Percentiles rank a stretch among this genome's conserved stretches.
Conservation (phyloP, 2,329 filamentous ascomycete species). For the Pseudodiploospora longispora region DNA sequence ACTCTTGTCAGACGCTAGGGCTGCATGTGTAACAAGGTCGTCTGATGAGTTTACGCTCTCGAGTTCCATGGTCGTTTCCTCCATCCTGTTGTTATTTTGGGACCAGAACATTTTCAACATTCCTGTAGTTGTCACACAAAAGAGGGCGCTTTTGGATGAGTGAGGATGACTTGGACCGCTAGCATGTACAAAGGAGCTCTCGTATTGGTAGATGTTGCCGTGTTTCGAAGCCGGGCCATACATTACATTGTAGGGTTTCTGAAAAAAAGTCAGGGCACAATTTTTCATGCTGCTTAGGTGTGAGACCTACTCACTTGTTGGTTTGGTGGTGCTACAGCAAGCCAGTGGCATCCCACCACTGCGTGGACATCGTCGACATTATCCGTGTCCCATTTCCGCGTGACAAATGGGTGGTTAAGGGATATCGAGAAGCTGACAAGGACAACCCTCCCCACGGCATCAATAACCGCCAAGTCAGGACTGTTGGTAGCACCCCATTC, state of each 20-base stretch:
- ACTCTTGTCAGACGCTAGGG: constrained; percentile 69
- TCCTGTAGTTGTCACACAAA: constrained; percentile 70
- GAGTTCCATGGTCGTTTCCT: constrained; percentile 65
- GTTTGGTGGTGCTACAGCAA: constrained; percentile 49
- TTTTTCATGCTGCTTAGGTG: no score
- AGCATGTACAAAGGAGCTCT: constrained; percentile 55
- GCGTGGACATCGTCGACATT: constrained; percentile 65
- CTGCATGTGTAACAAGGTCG: constrained; percentile 72
- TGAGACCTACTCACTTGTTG: constrained; percentile 23
- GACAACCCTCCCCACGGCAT: constrained; percentile 68
- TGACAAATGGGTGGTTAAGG: constrained; percentile 62
- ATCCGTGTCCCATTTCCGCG: constrained; percentile 58
- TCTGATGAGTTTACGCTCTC: constrained; percentile 65
- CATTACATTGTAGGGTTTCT: constrained; percentile 37
- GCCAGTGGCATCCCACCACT: constrained; percentile 81
- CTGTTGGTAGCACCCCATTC: constrained; percentile 68
- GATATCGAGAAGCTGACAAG: constrained; percentile 64
- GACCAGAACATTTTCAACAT: constrained; percentile 69
- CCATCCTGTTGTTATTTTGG: constrained; percentile 63
- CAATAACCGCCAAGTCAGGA: constrained; percentile 75
- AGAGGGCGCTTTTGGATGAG: constrained; percentile 60
- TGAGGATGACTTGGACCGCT: constrained; percentile 68
- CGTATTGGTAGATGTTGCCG: constrained; percentile 58
- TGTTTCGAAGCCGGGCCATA: constrained; percentile 58
- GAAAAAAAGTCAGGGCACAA: constrained; percentile 1